Evolutionary conservation across 2,329 filamentous ascomycete genomes (phyloP), one percentile per base, ranked within the genome.

Genomic region (Diaporthe citriasiana): DNA sequence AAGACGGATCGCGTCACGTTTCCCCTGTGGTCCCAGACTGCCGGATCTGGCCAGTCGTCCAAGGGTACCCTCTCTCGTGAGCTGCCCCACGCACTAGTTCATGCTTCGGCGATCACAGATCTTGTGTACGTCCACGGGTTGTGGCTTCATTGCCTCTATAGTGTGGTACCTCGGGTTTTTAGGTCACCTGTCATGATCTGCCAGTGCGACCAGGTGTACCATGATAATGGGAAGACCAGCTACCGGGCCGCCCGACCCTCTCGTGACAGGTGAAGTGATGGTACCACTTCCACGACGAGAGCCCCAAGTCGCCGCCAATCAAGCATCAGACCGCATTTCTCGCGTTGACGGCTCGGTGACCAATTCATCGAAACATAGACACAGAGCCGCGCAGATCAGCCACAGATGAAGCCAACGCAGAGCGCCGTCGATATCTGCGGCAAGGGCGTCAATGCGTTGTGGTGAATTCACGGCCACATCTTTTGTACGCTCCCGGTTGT

Each of bases 11-110:
- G 1, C 38, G 53, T 51, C 70, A 76, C 69, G 70, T 74, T 73
- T 51, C 68, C 38, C 55, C 55, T 56, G 56, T 60, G 33, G 73
- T 73, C 22, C 70, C 73, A 71, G 51, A 30, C 60, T 66, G 70
- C 59, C 75, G 73, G 70, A 72, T 71, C 70, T 47, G 42, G 45
- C 68, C 33, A 56, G 12, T n/a, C 12, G 30, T 19, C 30, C 30
- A 42, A 60, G 55, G 42, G 25, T 51, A 47, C 30, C 55, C 47
- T 59, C 42, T 60, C n/a, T 38, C 69, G 22, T 51, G 42, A 35
- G 66, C 51, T 53, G 65, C 35, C 38, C 69, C 56, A 47, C 69
- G n/a, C 56, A 42, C 57, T 71, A 63, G 45, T 71, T 60, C 33
- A 47, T 51, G 35, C 55, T 59, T 56, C 35, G 53, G 35, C 56